Conservation (phyloP, 345 rosid species). For the Gossypium turneri region DNA sequence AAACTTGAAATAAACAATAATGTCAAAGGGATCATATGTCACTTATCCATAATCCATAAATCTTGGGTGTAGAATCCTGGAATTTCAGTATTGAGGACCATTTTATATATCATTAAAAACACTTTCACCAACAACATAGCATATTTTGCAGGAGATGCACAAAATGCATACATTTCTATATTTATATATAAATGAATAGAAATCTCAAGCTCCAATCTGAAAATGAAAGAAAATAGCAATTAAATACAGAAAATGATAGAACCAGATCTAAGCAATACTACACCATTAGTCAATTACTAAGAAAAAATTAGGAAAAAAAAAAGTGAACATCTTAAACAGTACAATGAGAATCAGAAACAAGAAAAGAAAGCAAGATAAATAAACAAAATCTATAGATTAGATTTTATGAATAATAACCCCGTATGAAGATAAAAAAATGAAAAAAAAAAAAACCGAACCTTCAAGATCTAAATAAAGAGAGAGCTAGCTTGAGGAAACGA, state of each 20-base stretch:
- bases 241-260: background rate
- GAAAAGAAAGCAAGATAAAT: background rate
- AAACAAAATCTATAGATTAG: background rate
- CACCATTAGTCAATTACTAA: background rate
- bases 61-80: background rate
- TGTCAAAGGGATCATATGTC: background rate
- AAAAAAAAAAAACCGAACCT: background rate
- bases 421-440: background rate
- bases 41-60: background rate
- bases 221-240: background rate
- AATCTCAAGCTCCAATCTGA: background rate
- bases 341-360: background rate
- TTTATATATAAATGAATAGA: background rate
- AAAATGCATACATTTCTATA: background rate
- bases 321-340: background rate
- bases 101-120: background rate
- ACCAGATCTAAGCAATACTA: conserved; percentile 12
- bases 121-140: background rate
- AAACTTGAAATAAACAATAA: background rate
- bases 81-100: background rate
- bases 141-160: background rate
- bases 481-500: background rate
- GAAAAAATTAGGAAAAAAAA: background rate
- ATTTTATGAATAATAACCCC: background rate
- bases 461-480: background rate